Evolutionary conservation across 768 basidiomycete genomes (phyloP).

Genomic region (Naganishia antarctica): DNA sequence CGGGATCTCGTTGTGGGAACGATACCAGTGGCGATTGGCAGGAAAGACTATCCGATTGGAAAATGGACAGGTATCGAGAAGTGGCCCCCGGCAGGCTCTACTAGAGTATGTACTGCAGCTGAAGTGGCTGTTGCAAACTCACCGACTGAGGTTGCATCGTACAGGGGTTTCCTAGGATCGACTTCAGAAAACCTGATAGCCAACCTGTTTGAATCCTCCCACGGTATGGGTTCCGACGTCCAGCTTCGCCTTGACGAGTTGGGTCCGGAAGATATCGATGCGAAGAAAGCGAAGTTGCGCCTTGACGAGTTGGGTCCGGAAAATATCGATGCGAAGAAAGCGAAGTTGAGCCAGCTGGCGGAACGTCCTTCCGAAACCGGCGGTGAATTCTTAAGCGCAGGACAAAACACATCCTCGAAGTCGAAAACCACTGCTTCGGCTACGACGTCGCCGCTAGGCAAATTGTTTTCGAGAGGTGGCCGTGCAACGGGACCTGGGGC

Average conservation of each 20-base stretch:
- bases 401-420: neutral
- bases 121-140: no score
- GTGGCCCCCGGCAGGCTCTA: neutral
- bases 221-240: slow-evolving; percentile 3
- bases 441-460: neutral
- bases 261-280: neutral
- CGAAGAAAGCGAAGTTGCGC: neutral
- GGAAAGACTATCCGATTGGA: neutral
- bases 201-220: slow-evolving; percentile 5
- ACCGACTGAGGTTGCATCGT: no score
- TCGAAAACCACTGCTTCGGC: neutral
- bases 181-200: slow-evolving; percentile 16
- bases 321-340: neutral
- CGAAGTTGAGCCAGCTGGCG: slow-evolving; percentile 1
- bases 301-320: slow-evolving; percentile 3
- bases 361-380: no score
- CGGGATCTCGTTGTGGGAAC: slow-evolving; percentile 4
- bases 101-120: slow-evolving; percentile 7
- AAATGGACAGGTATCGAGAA: neutral
- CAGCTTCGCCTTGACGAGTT: slow-evolving; percentile 18
- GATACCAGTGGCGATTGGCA: slow-evolving; percentile 8
- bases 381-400: no score
- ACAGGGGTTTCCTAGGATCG: slow-evolving; percentile 7
- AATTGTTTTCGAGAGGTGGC: neutral
- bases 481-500: no score